Base-by-base conservation (phyloP, 371 early-diverging fungal species). In the Rhizopus sp. region DNA sequence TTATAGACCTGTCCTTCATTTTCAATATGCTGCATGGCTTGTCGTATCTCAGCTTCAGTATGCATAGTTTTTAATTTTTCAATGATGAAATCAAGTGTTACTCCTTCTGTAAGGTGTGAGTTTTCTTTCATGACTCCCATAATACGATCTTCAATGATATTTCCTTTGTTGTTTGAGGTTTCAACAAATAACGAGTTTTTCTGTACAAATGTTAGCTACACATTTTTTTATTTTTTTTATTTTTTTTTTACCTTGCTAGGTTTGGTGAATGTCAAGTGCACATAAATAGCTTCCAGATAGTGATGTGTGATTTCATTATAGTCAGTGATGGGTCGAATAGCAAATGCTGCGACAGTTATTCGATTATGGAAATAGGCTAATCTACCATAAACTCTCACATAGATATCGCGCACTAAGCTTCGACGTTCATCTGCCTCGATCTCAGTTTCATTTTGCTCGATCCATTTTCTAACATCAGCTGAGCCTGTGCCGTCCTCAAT, bases 401-500 rank as follows among this genome's bases (percentile, higher is more conserved):
- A 92, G 15, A 67, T 62, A 63, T 82, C 80, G 15, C 64, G 62
- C 59, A 15, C 49, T 34, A 64, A 62, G 16, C n/a, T 31, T 41
- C 55, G 55, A 9, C 60, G 66, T 51, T 59, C 55, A 47, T 66
- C 66, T 17, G 57, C 62, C 32, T 70, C 75, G 7, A 69, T 77
- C 7, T 62, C 59, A 16, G 57, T 63, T 38, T 72, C 76, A 52
- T 63, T 63, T 34, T 67, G 66, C 30, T 84, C 81, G 15, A 81
- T 31, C 84, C 84, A 93, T 57, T 80, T 71, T 55, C 82, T 79
- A 29, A 85, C 87, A 40, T 92, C 93, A 15, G 89, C 75, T 47
- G 61, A 61, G 16, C 88, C 90, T 12, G 92, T 88, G 7, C 92
- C 93, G 62, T 94, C 95, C 49, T 93, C 89, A 23, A 94, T 59